phyloP scores from a whole-genome alignment of 2,329 filamentous ascomycete species.

The Phaeomoniella chlamydospora region DNA sequence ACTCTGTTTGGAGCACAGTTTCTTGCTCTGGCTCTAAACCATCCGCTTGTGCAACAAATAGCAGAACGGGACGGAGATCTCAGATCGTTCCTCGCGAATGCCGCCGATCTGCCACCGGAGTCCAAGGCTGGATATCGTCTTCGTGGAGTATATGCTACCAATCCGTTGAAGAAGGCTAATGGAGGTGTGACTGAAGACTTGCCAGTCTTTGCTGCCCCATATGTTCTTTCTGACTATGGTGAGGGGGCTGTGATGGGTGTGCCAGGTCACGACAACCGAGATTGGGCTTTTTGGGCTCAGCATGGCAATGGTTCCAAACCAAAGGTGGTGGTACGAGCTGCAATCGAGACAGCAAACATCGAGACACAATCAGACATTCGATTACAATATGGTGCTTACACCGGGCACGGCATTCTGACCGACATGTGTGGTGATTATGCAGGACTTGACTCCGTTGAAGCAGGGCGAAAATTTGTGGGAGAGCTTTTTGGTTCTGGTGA shows the following conservation, averaged over 20 bases:
- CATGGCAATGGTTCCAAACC: slow-evolving; percentile 50
- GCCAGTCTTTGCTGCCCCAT: slow-evolving; percentile 69
- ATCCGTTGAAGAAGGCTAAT: slow-evolving; percentile 46
- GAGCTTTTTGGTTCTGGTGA: slow-evolving; percentile 32
- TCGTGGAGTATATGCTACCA: slow-evolving; percentile 44
- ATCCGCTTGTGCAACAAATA: slow-evolving; percentile 51
- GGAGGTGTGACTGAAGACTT: slow-evolving; percentile 39
- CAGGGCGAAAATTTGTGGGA: slow-evolving; percentile 44
- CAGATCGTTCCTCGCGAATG: slow-evolving; percentile 49
- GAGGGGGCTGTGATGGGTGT: slow-evolving; percentile 88
- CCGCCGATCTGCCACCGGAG: slow-evolving; percentile 37
- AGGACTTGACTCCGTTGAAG: slow-evolving; percentile 48
- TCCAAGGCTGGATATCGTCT: slow-evolving; percentile 54
- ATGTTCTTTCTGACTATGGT: slow-evolving; percentile 74
- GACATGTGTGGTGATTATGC: slow-evolving; percentile 49
- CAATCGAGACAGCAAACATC: slow-evolving; percentile 18
- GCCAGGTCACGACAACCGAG: slow-evolving; percentile 67
- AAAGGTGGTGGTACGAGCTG: slow-evolving; percentile 41
- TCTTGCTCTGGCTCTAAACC: slow-evolving; percentile 59
- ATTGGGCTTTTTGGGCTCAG: slow-evolving; percentile 65
- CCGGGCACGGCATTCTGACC: slow-evolving; percentile 54
- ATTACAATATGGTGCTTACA: slow-evolving; percentile 31
- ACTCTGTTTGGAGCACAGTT: slow-evolving; percentile 83
- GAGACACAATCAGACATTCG: slow-evolving; percentile 10
- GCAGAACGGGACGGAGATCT: slow-evolving; percentile 48